Evolutionary conservation across 768 basidiomycete species (phyloP).

Genomic region (Naematelia aurantialba): DNA sequence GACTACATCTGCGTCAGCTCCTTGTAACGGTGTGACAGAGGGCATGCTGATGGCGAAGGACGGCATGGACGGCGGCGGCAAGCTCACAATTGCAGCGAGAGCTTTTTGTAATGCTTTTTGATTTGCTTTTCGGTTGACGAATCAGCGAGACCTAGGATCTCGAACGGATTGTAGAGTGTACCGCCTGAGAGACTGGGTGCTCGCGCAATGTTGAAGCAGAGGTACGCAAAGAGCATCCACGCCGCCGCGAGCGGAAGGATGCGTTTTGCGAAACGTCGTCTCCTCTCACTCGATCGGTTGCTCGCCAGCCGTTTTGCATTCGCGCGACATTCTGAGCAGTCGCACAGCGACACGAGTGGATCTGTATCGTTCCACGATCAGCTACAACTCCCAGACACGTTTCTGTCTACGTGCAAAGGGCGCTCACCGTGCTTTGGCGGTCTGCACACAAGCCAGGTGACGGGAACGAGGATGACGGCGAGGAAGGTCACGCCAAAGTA

Average conservation of each 20-base stretch:
- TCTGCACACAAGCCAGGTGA: slow-evolving; percentile 57
- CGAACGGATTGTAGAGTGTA: slow-evolving; percentile 87
- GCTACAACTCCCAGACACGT: background rate
- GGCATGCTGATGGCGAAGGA: background rate
- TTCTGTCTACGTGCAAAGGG: too few relatives aligned
- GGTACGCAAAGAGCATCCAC: slow-evolving; percentile 68
- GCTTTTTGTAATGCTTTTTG: slow-evolving; percentile 89
- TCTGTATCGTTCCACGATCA: slow-evolving; percentile 52
- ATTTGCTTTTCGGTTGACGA: slow-evolving; percentile 74
- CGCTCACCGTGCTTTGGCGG: slow-evolving; percentile 50
- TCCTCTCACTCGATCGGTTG: slow-evolving; percentile 2
- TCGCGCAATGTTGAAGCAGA: slow-evolving; percentile 64
- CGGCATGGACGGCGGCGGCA: background rate
- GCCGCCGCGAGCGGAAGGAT: slow-evolving; percentile 62
- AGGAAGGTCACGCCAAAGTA: slow-evolving; percentile 92
- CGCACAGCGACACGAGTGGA: slow-evolving; percentile 55
- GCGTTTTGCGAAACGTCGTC: slow-evolving; percentile 52
- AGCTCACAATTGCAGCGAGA: slow-evolving; percentile 77
- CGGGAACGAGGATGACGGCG: slow-evolving; percentile 72
- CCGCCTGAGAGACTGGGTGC: slow-evolving; percentile 57
- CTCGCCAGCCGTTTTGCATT: slow-evolving; percentile 53
- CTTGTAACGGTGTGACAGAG: background rate
- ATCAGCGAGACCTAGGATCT: slow-evolving; percentile 73
- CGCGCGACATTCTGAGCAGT: slow-evolving; percentile 55
- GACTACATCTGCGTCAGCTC: slow-evolving; percentile 56